Base-by-base conservation (phyloP, 2,329 filamentous ascomycete genomes). In the Trichoderma atroviride region DNA sequence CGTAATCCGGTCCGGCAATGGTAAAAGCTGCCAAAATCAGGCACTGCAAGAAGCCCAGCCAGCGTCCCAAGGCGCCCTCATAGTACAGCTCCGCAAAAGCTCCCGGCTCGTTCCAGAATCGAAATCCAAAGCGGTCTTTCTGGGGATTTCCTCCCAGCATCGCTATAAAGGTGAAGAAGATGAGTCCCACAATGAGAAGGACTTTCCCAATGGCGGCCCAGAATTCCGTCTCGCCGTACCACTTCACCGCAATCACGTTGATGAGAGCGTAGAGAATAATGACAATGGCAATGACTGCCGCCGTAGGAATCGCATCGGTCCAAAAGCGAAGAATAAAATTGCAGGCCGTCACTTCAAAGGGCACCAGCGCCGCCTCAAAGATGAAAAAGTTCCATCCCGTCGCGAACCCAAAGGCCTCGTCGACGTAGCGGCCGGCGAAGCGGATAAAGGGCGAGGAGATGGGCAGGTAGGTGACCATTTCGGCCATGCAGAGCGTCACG, bases 91-190 rank as follows among this genome's bases (percentile, higher is more conserved):
- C 86, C 3, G 86, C 85, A 76, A 95, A 94, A 0, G 92, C 84
- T 1, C 92, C 92, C 0, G 92, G 92, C 0, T 87, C 81, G 4
- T 85, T 82, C 88, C 88, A 91, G 77, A 86, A 88, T 0, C 78
- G 85, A 76, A 95, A 95, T 0, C 92, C 92, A 71, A 92, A 92
- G 0, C 87, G 83, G 73, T 94, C 91, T 47, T 87, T 83, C 0
- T 88, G 77, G 0, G 93, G 93, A 73, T 95, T 96, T 3, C 91
- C 93, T 9, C 93, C 93, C 0, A 96, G 81, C 90, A 96, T 95
- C 72, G 89, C 88, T 72, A 96, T 85, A 75, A 97, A 93, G 2
- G 93, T 95, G 81, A 92, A 94, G 72, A 88, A 74, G 73, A 94
- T 86, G 62, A 95, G 83, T 1, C 88, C 91, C 43, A 93, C 79